Base-by-base conservation (phyloP, 768 basidiomycete species). In the Trametes elegans region DNA sequence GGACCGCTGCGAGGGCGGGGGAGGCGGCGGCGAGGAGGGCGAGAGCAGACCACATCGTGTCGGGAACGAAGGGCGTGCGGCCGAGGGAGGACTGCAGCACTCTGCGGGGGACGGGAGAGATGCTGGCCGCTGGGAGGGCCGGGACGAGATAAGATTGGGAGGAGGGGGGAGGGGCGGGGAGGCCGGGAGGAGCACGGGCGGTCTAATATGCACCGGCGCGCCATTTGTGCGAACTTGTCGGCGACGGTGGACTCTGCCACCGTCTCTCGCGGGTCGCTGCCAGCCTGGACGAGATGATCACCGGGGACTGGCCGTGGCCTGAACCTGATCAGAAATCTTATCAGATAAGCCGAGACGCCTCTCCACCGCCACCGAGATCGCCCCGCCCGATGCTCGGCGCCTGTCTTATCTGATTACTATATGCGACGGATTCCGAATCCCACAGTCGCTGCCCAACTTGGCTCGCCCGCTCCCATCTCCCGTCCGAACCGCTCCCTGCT, bases 1-100 rank as follows among this genome's bases (percentile, higher is more conserved):
- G 77, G 14, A 88, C 75, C 24, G 79, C 86, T n/a, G 84, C 88
- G 14, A 81, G 62, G n/a, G 68, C 79, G 28, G 75, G 70, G 3
- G 74, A 58, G 34, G 74, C 68, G 39, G 71, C 55, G 56, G 60
- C 53, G 54, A 72, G 62, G 60, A 71, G 59, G 63, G 68, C 56
- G 57, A 58, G 58, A 59, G 54, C 60, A 42, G 54, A 61, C 57
- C 63, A 44, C 64, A 62, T 64, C 41, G 39, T 59, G 40, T 36
- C 46, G 54, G n/a, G n/a, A n/a, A n/a, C n/a, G n/a, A n/a, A 29
- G 23, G 42, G 13, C 21, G 32, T 21, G 26, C 19, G 8, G 28
- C 21, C 29, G 44, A 28, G 14, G 44, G 47, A 24, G 53, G 41
- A 16, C 24, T 27, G 21, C 38, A 46, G 49, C 53, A 52, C 49